A percentile compares a stretch with the other conserved stretches of the same genome.
phyloP scores from a whole-genome alignment of 768 basidiomycete genomes.

The Collybia sordida region DNA sequence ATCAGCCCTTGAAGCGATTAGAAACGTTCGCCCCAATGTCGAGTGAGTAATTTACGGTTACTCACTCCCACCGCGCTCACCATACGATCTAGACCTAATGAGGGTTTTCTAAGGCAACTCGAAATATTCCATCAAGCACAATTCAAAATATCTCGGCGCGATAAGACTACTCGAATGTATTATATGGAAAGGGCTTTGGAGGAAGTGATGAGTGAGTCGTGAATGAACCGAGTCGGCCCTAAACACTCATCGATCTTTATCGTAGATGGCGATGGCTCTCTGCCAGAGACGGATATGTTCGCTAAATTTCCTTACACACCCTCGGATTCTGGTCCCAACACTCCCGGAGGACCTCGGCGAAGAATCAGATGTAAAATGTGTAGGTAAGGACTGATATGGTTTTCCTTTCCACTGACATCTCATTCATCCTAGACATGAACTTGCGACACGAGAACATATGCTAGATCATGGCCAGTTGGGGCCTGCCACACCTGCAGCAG shows the following conservation, averaged over 20 bases:
- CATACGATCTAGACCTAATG: slow-evolving; percentile 65
- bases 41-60: slow-evolving; percentile 43
- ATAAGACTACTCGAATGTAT: slow-evolving; percentile 76
- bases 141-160: slow-evolving; percentile 62
- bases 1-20: slow-evolving; percentile 69
- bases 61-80: not conserved
- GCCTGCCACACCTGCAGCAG: slow-evolving; percentile 56
- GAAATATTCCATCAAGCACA: slow-evolving; percentile 75
- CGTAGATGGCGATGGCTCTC: slow-evolving; percentile 73
- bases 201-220: slow-evolving; percentile 73
- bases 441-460: slow-evolving; percentile 93
- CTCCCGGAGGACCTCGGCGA: slow-evolving; percentile 50
- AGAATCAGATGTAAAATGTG: slow-evolving; percentile 93
- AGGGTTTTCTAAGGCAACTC: slow-evolving; percentile 79
- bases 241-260: slow-evolving; percentile 13
- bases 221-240: slow-evolving; percentile 12
- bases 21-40: slow-evolving; percentile 60
- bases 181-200: slow-evolving; percentile 77
- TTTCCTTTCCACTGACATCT: not conserved
- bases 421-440: slow-evolving; percentile 56
- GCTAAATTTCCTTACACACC: slow-evolving; percentile 71
- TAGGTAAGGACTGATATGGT: slow-evolving; percentile 42
- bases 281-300: slow-evolving; percentile 70
- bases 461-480: slow-evolving; percentile 84
- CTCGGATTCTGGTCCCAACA: slow-evolving; percentile 56